Evolutionary conservation across 306 rosid genomes (phyloP), one percentile per base, ranked within the genome.

Genomic region (Myrica gale): DNA sequence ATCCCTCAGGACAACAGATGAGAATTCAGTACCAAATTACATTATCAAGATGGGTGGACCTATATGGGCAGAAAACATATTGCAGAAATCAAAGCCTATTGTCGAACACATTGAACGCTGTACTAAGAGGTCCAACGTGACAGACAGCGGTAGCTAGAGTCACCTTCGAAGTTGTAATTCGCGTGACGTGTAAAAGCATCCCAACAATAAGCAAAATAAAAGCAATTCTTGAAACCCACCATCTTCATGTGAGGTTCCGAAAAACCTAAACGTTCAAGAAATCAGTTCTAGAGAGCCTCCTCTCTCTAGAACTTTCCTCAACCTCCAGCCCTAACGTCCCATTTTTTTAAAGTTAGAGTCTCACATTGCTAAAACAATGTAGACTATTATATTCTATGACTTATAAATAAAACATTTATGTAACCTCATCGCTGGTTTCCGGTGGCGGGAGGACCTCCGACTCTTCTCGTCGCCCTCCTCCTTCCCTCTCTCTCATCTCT

Each of bases 91-190:
- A 66, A 12, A 76, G 62, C 57, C 63, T 66, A 61, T 26, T 58
- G 47, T 69, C 53, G 56, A 72, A 67, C 55, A 42, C 39, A 68
- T 70, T 54, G 44, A 79, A 69, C 23, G 37, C 37, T 76, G 58
- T 23, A 62, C 1, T 5, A 83, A 42, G 54, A 75, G 83, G 77
- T 78, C 78, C 85, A 83, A 80, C 78, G 85, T 83, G 74, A 83
- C 73, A 53, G 42, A 32, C 37, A 32, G 37, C 37, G 37, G 79
- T 72, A 52, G 68, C 71, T 53, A 70, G 32, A 68, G 58, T 73
- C 79, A 65, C 7, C 19, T 53, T 0, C 58, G 56, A 67, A 56
- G 74, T 62, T 21, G 66, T 5, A 63, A 17, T 52, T 48, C 46
- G 42, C 50, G 60, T 50, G 48, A 68, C 50, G n/a, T 23, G 2